A percentile compares a stretch with the other conserved stretches of the same genome.
Conservation (phyloP, 768 basidiomycete species). For the Suillus bovinus region DNA sequence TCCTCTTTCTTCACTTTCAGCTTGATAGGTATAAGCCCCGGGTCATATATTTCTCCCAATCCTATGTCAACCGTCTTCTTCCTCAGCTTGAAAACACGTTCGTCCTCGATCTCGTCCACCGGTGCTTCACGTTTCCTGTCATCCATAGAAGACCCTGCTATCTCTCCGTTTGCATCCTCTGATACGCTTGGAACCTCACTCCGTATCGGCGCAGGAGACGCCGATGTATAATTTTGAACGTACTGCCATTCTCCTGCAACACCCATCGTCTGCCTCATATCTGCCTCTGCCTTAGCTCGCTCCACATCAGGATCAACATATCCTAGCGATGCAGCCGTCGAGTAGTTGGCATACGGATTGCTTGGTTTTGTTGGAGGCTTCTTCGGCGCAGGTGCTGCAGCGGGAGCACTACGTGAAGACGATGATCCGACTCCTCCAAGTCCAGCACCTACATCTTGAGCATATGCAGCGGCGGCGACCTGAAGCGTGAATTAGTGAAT, state of each 20-base stretch:
- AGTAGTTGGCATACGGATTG: slow-evolving; percentile 80
- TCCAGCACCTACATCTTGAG: slow-evolving; percentile 74
- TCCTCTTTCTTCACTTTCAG: slow-evolving; percentile 55
- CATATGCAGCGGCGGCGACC: slow-evolving; percentile 81
- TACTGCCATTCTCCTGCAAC: slow-evolving; percentile 79
- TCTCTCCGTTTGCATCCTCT: slow-evolving; percentile 9
- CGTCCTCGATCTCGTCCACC: slow-evolving; percentile 50
- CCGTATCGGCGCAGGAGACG: slow-evolving; percentile 21
- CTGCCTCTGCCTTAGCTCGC: slow-evolving; percentile 56
- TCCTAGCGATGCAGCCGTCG: slow-evolving; percentile 84
- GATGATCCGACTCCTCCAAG: slow-evolving; percentile 35
- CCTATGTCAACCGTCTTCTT: slow-evolving; percentile 61
- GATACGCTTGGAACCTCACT: neutral
- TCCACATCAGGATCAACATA: slow-evolving; percentile 77
- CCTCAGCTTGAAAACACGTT: slow-evolving; percentile 64
- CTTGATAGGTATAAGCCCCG: slow-evolving; percentile 66
- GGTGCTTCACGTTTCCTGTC: slow-evolving; percentile 40
- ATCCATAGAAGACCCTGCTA: slow-evolving; percentile 25
- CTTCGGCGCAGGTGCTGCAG: slow-evolving; percentile 32
- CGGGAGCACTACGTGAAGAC: slow-evolving; percentile 22
- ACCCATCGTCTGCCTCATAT: slow-evolving; percentile 63
- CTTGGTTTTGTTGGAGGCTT: slow-evolving; percentile 53
- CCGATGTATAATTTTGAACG: slow-evolving; percentile 40
- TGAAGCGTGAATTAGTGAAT: slow-evolving; percentile 27
- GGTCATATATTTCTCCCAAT: slow-evolving; percentile 82